Evolutionary conservation across 2,329 filamentous ascomycete species (phyloP), one percentile per base, ranked within the genome.

Genomic region (Epichloe scottii): DNA sequence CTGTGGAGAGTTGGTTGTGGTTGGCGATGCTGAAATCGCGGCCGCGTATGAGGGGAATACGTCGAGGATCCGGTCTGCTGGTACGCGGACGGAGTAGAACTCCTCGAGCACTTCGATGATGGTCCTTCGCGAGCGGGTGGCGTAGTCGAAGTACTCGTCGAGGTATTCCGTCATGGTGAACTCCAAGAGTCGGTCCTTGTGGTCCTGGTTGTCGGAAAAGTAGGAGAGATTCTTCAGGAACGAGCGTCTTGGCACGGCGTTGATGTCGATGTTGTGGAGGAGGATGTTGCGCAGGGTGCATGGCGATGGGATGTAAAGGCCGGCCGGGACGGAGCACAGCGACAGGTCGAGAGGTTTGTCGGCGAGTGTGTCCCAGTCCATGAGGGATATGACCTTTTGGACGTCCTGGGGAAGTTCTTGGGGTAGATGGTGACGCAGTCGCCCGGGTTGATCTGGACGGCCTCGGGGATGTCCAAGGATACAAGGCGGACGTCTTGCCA

Each of bases 71-170:
- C 84, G 80, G 51, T 84, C 73, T 68, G 83, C 87, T 0, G 93
- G 90, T 2, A 98, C 81, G 55, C 83, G 84, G 50, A 97, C 85
- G 0, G 80, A 84, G 41, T 85, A 78, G 60, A 98, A 98, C 59
- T 98, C 93, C 51, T 91, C 83, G 30, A 98, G 76, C 3, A 95
- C 85, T 67, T 98, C 93, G 5, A 98, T 72, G 52, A 97, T 95
- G 53, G 87, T 94, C 35, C 93, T 84, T 35, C 89, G 84, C 0
- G 91, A 87, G 8, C 93, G 82, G 0, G 90, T 90, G 1, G 93
- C 93, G 63, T 98, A 98, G 68, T 98, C 91, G 70, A 88, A 97
- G 51, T 95, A 84, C 59, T 98, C 93, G 59, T 97, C 89, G 5
- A 91, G 80, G 59, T 84, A 87, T 44, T 85, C 78, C 0, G 88